These are phyloP conservation scores for Aspergillus hortae DNA, from an alignment of 2,329 filamentous ascomycete genomes.

Conservation along the genomic window DNA sequence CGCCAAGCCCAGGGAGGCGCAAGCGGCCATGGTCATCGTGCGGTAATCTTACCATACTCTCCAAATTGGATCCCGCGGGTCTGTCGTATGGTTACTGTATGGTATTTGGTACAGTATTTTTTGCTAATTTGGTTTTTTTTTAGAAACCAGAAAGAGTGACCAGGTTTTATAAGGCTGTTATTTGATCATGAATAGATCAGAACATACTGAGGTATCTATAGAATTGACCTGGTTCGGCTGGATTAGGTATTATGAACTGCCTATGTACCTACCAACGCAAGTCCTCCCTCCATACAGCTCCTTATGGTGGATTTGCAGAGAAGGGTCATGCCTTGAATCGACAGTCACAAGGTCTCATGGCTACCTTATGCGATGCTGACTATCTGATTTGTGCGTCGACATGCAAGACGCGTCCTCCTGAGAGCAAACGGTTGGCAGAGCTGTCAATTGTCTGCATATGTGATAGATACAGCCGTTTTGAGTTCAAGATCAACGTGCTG, in stretches of 20 bases:
- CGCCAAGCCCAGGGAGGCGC: conserved; percentile 36
- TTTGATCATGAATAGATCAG: no score
- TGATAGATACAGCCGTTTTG: neutral
- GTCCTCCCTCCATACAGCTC: no score
- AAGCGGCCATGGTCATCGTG: conserved; percentile 25
- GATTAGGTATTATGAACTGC: no score
- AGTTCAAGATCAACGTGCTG: conserved; percentile 8
- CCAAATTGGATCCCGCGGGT: conserved; percentile 12
- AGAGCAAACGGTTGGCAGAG: neutral
- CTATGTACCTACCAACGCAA: no score
- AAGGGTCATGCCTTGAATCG: no score
- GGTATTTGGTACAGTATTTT: conserved; percentile 2
- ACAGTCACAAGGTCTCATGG: neutral
- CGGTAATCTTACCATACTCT: conserved; percentile 22
- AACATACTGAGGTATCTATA: no score
- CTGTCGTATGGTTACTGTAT: conserved; percentile 9
- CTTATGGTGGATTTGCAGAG: no score
- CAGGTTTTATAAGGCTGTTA: no score
- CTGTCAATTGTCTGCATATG: neutral
- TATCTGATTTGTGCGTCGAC: neutral
- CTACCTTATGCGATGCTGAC: neutral
- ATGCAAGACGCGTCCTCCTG: conserved; percentile 10
- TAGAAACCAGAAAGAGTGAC: neutral
- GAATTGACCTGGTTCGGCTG: no score
- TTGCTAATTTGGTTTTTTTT: conserved; percentile 6